Base-by-base conservation (phyloP, 371 early-diverging fungal genomes). In the Mortierella sp. region DNA sequence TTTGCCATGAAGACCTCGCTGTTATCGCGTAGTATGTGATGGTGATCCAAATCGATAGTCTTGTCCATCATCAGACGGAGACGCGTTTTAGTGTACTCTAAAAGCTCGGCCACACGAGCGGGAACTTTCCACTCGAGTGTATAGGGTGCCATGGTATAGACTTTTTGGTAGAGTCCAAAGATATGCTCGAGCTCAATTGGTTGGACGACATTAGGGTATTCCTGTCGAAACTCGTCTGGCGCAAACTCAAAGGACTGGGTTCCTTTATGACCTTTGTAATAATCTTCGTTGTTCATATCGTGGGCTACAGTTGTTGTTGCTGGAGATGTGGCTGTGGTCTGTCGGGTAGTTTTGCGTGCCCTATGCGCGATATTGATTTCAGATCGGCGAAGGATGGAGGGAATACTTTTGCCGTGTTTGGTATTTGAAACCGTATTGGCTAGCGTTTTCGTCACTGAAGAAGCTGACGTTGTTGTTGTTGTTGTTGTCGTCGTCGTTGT, bases 41-140 rank as follows among this genome's bases (percentile, higher is more conserved):
- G 22, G 8, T 35, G 52, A 5, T 9, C 35, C 60, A 24, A 28
- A 24, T 72, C 64, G 30, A 64, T 40, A 18, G 20, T 30, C 30
- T 62, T 76, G 60, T 63, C 49, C 45, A 26, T 63, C 49, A 64
- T 59, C 37, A 68, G 37, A 6, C 40, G 28, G n/a, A 67, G 65
- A 6, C 64, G 65, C 1, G 52, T 47, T 8, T 64, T 54, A 20
- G 77, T 60, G 57, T 77, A 77, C 1, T 78, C 74, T 16, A 78
- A 20, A 20, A 73, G 57, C 22, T 78, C 78, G 2, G 54, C 40
- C 26, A 73, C 78, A 1, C 73, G 70, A 24, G 20, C 49, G 8
- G 78, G 78, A 9, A 78, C 26, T 52, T 66, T 69, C 78, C 78
- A 78, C 22, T 61, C 66, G 63, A 78, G 73, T 0, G 78, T 78